phyloP scores from a whole-genome alignment of 768 basidiomycete genomes.

The Phaffia tasmanica region DNA sequence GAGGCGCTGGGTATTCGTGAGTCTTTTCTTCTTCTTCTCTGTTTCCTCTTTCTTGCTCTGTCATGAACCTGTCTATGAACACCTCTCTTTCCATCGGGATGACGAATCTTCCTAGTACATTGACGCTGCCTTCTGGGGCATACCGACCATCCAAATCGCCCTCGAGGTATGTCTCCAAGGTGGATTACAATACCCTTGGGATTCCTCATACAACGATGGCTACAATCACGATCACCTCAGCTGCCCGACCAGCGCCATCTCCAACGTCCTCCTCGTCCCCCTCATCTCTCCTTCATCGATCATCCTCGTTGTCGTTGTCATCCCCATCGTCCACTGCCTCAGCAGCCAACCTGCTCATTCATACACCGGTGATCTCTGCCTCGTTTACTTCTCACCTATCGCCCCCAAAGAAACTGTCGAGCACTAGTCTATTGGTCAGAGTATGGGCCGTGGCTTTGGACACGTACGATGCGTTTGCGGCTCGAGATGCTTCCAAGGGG shows the following conservation, averaged over 20 bases:
- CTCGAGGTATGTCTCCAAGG: conserved; percentile 5
- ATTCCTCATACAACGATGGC: conserved; percentile 17
- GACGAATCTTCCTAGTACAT: neutral
- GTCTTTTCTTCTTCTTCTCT: neutral
- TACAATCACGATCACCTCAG: conserved; percentile 15
- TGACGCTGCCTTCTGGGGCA: conserved; percentile 16
- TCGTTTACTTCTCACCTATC: conserved; percentile 12
- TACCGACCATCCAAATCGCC: conserved; percentile 19
- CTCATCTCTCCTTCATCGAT: conserved; percentile 8
- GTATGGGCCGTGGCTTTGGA: conserved; percentile 32
- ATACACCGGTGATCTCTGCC: conserved; percentile 19
- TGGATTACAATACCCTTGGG: conserved; percentile 12
- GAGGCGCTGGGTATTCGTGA: conserved; percentile 25
- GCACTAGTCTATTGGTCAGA: conserved; percentile 31
- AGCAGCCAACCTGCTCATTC: neutral
- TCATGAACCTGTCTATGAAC: neutral
- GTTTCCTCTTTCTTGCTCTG: neutral
- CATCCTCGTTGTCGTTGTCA: conserved; percentile 4
- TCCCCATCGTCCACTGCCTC: conserved; percentile 6
- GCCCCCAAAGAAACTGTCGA: conserved; percentile 24
- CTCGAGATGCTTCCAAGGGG: conserved; percentile 26
- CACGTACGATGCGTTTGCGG: conserved; percentile 27
- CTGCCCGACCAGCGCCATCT: neutral
- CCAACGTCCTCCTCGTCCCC: neutral
- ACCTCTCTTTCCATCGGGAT: neutral